Evolutionary conservation across 768 basidiomycete species (phyloP).

Genomic region (Serendipita vermifera): DNA sequence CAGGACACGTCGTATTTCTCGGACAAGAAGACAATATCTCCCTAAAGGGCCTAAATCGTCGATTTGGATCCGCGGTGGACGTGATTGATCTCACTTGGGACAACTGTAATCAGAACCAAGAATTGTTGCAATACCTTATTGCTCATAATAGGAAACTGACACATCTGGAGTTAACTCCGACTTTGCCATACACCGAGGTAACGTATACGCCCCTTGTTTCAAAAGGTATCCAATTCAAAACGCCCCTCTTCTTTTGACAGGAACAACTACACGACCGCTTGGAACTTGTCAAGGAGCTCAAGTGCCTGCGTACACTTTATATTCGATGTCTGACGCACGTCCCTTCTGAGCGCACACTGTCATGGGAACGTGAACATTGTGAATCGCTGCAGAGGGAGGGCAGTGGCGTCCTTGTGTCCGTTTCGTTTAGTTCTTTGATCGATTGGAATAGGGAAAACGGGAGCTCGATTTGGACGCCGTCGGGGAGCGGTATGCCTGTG

Average conservation of each 20-base stretch:
- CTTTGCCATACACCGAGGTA: background rate
- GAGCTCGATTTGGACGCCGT: background rate
- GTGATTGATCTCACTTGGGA: background rate
- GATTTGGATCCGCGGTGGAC: background rate
- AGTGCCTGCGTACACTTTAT: background rate
- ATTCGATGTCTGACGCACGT: background rate
- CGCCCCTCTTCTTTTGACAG: too few relatives aligned
- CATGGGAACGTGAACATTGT: background rate
- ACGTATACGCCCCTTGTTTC: too few relatives aligned
- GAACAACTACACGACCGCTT: background rate
- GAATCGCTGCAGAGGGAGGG: background rate
- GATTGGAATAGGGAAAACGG: background rate
- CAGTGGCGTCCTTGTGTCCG: background rate
- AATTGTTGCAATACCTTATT: background rate
- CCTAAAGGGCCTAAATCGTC: background rate
- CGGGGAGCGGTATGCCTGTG: background rate
- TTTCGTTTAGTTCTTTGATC: background rate
- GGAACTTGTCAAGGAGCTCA: background rate
- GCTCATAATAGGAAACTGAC: background rate
- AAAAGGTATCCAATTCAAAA: too few relatives aligned
- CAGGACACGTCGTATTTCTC: background rate
- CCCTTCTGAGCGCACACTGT: background rate
- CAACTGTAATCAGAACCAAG: background rate
- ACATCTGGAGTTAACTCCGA: background rate
- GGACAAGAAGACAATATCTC: background rate